Base-by-base conservation (phyloP, 441 rosid genomes). In the Rhodomyrtus psidioides region DNA sequence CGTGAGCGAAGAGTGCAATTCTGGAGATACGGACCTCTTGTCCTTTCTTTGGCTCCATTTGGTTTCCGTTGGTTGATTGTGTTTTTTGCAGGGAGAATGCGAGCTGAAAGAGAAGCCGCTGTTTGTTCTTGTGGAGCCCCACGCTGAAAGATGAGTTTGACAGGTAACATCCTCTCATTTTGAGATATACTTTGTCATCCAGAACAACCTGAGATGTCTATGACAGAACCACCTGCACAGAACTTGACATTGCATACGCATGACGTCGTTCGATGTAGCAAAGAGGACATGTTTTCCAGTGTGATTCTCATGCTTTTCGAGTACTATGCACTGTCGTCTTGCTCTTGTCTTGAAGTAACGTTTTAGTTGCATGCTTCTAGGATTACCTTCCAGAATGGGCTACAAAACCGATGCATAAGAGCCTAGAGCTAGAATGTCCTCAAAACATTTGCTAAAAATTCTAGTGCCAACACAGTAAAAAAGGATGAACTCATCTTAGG, bases 41-140 rank as follows among this genome's bases (percentile, higher is more conserved):
- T 70, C 79, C 79, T 5, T 39, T 21, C 49, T 6, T 21, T 70
- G 79, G 79, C 21, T 70, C 79, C 79, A 39, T 39, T 34, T 34
- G 79, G 79, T 70, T 70, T 39, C 49, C 49, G 23, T 70, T 21
- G n/a, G 79, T 70, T 70, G 49, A 70, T 39, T 9, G 49, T 26
- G 13, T 21, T 49, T 34, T 12, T 70, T 39, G 49, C 92, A 96
- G 99, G 98, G 96, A 28, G 96, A 95, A 84, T 84, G 94, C 89
- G 92, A 94, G 94, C 96, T 97, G 86, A 90, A 94, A 34, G 98
- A 98, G 70, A 97, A 94, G 91, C 97, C 99, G 14, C 95, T 97
- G 39, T 97, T 95, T 83, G 93, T 97, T 87, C 96, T 97, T 55
- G 98, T 97, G 83, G 99, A 95, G 94, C 98, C 98, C 16, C 79